These are phyloP conservation scores for Boehmeria nivea DNA, from an alignment of 306 rosid species.

Conservation along the genomic window DNA sequence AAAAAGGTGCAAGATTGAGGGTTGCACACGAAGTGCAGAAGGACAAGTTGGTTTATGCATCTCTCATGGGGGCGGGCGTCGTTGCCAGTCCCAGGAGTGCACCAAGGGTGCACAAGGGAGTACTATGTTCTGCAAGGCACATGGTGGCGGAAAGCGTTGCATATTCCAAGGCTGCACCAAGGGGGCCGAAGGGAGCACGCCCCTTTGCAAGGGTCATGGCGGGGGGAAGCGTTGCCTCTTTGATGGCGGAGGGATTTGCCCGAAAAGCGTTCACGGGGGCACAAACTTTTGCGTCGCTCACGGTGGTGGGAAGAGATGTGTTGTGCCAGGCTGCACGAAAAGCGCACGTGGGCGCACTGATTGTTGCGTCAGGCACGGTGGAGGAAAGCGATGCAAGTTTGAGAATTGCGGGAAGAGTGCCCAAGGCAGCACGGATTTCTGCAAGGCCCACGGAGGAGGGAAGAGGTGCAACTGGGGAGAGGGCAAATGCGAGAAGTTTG, in stretches of 20 bases:
- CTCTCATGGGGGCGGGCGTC: constrained; percentile 98
- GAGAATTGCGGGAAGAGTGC: constrained; percentile 91
- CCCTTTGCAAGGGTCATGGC: constrained; percentile 96
- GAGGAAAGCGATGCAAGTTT: constrained; percentile 83
- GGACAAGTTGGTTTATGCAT: constrained; percentile 96
- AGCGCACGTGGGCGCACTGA: constrained; percentile 98
- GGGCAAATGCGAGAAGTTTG: constrained; percentile 86
- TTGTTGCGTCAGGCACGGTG: constrained; percentile 94
- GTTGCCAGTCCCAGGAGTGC: constrained; percentile 63
- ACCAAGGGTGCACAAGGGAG: constrained; percentile 96
- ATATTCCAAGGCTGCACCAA: constrained; percentile 77
- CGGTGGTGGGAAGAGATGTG: constrained; percentile 98
- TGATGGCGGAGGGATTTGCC: constrained; percentile 94
- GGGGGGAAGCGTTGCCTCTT: constrained; percentile 97
- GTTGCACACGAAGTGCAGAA: constrained; percentile 92
- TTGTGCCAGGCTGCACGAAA: constrained; percentile 82
- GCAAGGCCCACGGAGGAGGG: constrained; percentile 99
- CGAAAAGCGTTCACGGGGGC: constrained; percentile 96
- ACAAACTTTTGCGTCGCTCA: constrained; percentile 96
- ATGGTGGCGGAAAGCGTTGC: constrained; percentile 99
- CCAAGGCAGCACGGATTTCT: constrained; percentile 98
- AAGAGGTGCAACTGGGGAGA: constrained; percentile 91
- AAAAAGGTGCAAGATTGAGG: constrained; percentile 73
- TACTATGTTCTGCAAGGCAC: constrained; percentile 94
- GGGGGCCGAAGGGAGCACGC: constrained; percentile 99